Evolutionary conservation across 108 stramenopile species (phyloP).

Genomic region (Aureococcus anophagefferens): DNA sequence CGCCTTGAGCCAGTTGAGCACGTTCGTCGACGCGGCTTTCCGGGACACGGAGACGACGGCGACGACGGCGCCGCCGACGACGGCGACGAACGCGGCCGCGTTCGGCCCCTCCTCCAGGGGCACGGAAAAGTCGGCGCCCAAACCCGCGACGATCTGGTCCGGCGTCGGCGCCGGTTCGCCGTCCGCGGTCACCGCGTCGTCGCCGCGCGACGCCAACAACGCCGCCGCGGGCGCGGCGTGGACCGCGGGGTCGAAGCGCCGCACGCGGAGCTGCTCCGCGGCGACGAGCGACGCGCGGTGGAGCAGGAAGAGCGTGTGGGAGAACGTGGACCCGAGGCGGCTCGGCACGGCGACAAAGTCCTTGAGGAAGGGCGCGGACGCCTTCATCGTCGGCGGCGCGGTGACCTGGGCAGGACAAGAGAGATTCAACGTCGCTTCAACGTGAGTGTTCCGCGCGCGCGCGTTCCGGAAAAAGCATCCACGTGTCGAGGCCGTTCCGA

Average conservation of each 20-base stretch:
- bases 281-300: conserved; percentile 25
- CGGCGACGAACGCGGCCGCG: conserved; percentile 25
- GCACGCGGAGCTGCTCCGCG: neutral
- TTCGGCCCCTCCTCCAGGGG: conserved; percentile 25
- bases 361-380: conserved; percentile 22
- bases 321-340: conserved; percentile 23
- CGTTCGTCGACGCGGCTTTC: neutral
- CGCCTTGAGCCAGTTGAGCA: conserved; percentile 13
- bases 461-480: no score
- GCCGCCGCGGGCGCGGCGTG: neutral
- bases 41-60: conserved; percentile 22
- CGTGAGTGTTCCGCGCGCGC: no score
- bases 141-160: no score
- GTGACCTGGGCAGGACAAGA: no score
- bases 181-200: no score
- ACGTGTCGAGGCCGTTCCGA: no score
- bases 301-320: conserved; percentile 35
- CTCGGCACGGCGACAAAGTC: conserved; percentile 20
- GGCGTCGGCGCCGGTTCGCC: no score
- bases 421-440: no score
- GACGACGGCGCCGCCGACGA: conserved; percentile 10
- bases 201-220: no score
- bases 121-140: no score
- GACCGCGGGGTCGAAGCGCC: neutral
- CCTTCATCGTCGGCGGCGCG: conserved; percentile 18